These are phyloP conservation scores for Actinomortierella ambigua DNA, from an alignment of 371 early-diverging fungal species.

Conservation along the genomic window DNA sequence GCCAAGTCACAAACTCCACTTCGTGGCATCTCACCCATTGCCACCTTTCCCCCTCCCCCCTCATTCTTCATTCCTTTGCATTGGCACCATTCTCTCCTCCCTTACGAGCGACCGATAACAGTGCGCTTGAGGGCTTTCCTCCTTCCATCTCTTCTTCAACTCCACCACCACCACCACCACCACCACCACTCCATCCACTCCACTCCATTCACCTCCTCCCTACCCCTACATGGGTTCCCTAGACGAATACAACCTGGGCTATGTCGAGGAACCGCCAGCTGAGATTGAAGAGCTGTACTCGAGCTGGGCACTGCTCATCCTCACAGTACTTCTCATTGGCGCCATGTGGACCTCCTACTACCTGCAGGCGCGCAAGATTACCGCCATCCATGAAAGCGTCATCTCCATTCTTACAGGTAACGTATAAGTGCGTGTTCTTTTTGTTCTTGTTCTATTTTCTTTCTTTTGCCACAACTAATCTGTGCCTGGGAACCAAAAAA, in stretches of 20 bases:
- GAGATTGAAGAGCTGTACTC: constrained; percentile 79
- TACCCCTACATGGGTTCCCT: neutral
- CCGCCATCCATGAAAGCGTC: constrained; percentile 91
- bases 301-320: constrained; percentile 86
- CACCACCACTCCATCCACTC: neutral
- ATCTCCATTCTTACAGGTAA: constrained; percentile 90
- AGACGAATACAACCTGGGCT: constrained; percentile 5
- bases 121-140: too few relatives aligned
- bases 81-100: too few relatives aligned
- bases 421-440: too few relatives aligned
- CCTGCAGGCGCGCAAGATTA: constrained; percentile 82
- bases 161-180: too few relatives aligned
- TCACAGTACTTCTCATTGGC: constrained; percentile 79
- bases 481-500: too few relatives aligned
- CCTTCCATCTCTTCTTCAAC: too few relatives aligned
- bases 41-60: too few relatives aligned
- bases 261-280: constrained; percentile 30
- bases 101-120: too few relatives aligned
- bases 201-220: neutral
- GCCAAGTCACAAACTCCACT: too few relatives aligned
- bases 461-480: neutral
- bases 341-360: constrained; percentile 87
- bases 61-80: neutral
- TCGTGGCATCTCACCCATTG: neutral
- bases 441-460: neutral